Base-by-base conservation (phyloP, 2,329 filamentous ascomycete species). In the Diatrype stigma region DNA sequence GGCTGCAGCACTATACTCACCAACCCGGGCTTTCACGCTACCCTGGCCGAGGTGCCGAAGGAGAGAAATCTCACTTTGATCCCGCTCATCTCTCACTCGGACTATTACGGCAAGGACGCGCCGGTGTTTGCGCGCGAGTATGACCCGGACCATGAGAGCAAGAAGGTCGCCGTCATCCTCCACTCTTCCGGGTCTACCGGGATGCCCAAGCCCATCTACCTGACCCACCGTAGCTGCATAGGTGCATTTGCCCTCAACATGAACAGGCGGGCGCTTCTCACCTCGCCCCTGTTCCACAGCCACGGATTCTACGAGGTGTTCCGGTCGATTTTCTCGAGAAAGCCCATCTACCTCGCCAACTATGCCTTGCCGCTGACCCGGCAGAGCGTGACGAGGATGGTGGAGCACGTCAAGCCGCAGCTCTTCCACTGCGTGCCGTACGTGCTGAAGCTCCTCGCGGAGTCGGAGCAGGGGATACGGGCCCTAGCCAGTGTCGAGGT, bases 401-500 rank as follows among this genome's bases (percentile, higher is more conserved):
- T 79, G 61, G 60, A 66, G 2, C 60, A 63, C 0, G 60, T 71
- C 22, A 61, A 72, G 37, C 70, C 75, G 1, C 70, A 82, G 46
- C 72, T 78, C 37, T 72, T 83, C 47, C 76, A 80, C 53, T 73
- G 70, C 22, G 81, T 85, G 2, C 81, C 81, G 0, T 84, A 84
- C 52, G 73, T 77, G 0, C 61, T 85, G 37, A 82, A 82, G 55
- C 65, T 85, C 1, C 68, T 85, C 0, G 73, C 75, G 1, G 81
- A 85, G 60, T 74, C 74, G 0, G 66, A 74, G 1, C 72, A 75
- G 11, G 81, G 80, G 0, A 69, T 81, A 6, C 62, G 71, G 3
- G 64, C 64, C 11, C 61, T 82, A 35, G 66, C 65, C 10, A 66
- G 63, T 14, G 67, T 73, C 23, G 71, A 75, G 46, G 60, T 76